Base-by-base conservation (phyloP, 2,329 filamentous ascomycete species). In the Aureobasidium uvarum region DNA sequence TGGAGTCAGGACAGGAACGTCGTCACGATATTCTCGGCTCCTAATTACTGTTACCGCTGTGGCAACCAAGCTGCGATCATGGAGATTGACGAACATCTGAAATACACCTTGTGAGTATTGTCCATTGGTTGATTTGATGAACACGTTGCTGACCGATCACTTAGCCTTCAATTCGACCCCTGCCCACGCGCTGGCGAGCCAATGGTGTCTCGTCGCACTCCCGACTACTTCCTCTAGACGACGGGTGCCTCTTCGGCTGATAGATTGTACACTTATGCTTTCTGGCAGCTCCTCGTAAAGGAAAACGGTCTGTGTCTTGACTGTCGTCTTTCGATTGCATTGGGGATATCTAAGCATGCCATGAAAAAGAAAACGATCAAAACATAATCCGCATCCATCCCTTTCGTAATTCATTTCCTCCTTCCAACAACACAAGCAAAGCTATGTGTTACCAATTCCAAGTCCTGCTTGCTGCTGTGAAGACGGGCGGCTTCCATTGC, bases 1-100 rank as follows among this genome's bases (percentile, higher is more conserved):
- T 99, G 95, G 95, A 97, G 93, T 70, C 95, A 98, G 79, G 95
- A 98, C 77, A 84, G 94, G 70, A 98, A 99, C 72, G 95, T 99
- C 60, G 95, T 99, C 68, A 99, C 95, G 43, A 98, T 99, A 74
- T 99, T 99, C 83, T 97, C 93, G 28, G 93, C 93, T 10, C 93
- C 93, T 0, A 97, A 97, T 77, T 97, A 97, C 81, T 97, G 93
- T 79, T 97, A 97, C 79, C 87, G 92, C 69, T 97, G 93, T 74
- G 93, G 93, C 64, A 98, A 98, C 73, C 93, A 90, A 67, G 87
- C 87, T 20, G 87, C 85, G 3, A 96, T 97, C 75, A 96, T 96
- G 88, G 92, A 92, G 64, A 87, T 97, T 39, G 88, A 89, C 70
- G 89, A 90, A 72, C 89, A 95, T 72, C 83, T 97, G 63, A 88